Base-by-base conservation (phyloP, 2,329 filamentous ascomycete species). In the Sarocladium kiliense region DNA sequence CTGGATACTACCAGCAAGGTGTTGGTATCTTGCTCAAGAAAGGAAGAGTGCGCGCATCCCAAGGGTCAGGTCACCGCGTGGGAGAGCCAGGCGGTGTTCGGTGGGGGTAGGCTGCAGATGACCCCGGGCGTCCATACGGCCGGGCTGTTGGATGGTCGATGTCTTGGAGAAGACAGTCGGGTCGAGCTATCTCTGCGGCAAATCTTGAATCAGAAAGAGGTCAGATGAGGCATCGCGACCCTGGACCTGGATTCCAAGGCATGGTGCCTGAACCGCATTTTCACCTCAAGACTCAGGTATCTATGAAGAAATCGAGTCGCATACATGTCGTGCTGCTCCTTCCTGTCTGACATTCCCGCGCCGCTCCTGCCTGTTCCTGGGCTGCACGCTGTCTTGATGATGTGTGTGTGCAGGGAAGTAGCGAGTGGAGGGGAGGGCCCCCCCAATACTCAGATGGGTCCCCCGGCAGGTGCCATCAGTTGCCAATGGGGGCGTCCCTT, bases 51-150 rank as follows among this genome's bases (percentile, higher is more conserved):
- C 12, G 30, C 7, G 30, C 30, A 32, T 32, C 30, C 6, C 12
- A 32, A 6, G 12, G 30, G n/a, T n/a, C n/a, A n/a, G 6, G 30
- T 32, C 30, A 32, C 30, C 30, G 30, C 30, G 30, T 39, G 36
- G 16, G n/a, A 39, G 36, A 39, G 5, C 5, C 36, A 26, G 41
- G 19, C 41, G 44, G 6, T 49, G 14, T n/a, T 49, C 44, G 47
- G 47, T 51, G 47, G 47, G 47, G 47, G 26, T 51, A 30, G 6
- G 44, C 26, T 49, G 44, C 47, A 36, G n/a, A 23, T 51, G 47
- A 51, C 47, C 47, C 47, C n/a, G 18, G 47, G 5, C 18, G 18
- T 27, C 47, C 47, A 14, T 36, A 34, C 26, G 44, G 14, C 21
- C 21, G 18, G 41, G 12, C n/a, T 27, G 44, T 47, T 47, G 44